phyloP scores from a whole-genome alignment of 306 rosid species.

The Chamaecrista fasciculata region DNA sequence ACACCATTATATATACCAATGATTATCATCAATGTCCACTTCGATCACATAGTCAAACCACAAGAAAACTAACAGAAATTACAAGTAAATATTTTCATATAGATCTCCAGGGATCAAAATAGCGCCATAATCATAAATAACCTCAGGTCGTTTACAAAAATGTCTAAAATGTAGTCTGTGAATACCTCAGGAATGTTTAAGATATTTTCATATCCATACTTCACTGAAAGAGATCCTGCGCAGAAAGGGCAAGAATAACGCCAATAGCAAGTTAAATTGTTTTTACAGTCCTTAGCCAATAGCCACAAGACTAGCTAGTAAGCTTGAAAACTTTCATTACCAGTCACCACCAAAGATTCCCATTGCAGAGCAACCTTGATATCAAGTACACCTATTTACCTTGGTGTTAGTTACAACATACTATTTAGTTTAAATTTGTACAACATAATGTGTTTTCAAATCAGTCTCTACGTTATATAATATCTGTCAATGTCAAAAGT shows the following conservation, averaged over 20 bases:
- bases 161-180: slow-evolving; percentile 85
- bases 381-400: background rate
- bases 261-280: too few relatives aligned
- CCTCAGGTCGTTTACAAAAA: slow-evolving; percentile 73
- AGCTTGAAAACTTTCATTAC: background rate
- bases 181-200: too few relatives aligned
- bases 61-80: background rate
- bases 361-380: background rate
- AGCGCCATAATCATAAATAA: slow-evolving; percentile 84
- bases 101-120: slow-evolving; percentile 97
- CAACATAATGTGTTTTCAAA: background rate
- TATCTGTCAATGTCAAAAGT: background rate
- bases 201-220: slow-evolving; percentile 25
- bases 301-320: background rate
- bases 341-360: background rate
- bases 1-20: slow-evolving; percentile 27
- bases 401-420: background rate
- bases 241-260: too few relatives aligned
- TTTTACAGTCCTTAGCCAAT: background rate
- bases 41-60: background rate
- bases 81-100: slow-evolving; percentile 8
- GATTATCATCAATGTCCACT: background rate
- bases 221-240: background rate
- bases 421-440: background rate
- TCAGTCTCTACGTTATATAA: background rate